Conservation (phyloP, 305 asterid species). For the Fraxinus albicans region DNA sequence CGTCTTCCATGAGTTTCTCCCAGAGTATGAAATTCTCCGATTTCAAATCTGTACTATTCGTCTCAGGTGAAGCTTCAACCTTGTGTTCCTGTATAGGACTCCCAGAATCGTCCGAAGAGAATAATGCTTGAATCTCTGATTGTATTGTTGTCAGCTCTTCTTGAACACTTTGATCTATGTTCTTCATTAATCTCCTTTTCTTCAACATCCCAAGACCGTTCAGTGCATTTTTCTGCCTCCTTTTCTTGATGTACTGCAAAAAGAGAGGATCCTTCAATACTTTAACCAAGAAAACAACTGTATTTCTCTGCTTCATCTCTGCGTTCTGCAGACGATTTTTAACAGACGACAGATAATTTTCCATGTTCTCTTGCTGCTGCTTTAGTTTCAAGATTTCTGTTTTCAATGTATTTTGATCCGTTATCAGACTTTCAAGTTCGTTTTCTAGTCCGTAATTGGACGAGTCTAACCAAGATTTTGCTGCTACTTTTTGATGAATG, state of each 20-base stretch:
- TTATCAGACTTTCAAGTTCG: slow-evolving; percentile 48
- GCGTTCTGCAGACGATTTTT: slow-evolving; percentile 30
- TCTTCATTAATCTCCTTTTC: slow-evolving; percentile 23
- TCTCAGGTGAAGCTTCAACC: slow-evolving; percentile 21
- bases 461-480: slow-evolving; percentile 30
- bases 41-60: slow-evolving; percentile 15
- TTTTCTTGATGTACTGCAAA: slow-evolving; percentile 25
- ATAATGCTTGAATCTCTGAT: slow-evolving; percentile 38
- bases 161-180: slow-evolving; percentile 11
- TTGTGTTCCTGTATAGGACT: slow-evolving; percentile 34
- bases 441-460: slow-evolving; percentile 9
- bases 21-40: slow-evolving; percentile 70
- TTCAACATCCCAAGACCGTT: slow-evolving; percentile 9
- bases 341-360: slow-evolving; percentile 31
- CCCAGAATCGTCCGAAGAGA: slow-evolving; percentile 44
- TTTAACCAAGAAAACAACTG: slow-evolving; percentile 31
- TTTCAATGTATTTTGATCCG: slow-evolving; percentile 38
- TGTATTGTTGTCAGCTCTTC: slow-evolving; percentile 40
- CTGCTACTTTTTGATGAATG: slow-evolving; percentile 18
- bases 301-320: slow-evolving; percentile 30
- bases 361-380: slow-evolving; percentile 51
- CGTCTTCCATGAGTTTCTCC: slow-evolving; percentile 96
- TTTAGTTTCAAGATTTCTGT: slow-evolving; percentile 49
- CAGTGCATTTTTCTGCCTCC: slow-evolving; percentile 16
- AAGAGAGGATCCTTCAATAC: slow-evolving; percentile 33